Base-by-base conservation (phyloP, 208 protist genomes). In the Leishmania turanica region DNA sequence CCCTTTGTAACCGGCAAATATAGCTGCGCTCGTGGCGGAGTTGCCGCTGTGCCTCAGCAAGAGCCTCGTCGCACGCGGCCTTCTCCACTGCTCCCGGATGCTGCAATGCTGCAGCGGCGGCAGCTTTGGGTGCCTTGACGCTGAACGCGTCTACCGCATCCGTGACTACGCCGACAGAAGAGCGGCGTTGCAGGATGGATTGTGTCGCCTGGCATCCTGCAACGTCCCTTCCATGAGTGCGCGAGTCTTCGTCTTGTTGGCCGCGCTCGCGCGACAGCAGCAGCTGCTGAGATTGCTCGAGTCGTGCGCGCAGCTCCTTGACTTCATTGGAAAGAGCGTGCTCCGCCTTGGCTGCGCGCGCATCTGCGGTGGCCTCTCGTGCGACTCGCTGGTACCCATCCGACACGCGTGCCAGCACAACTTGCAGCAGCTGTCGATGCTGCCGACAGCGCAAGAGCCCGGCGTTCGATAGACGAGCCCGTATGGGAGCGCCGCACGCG, bases 1-100 rank as follows among this genome's bases (percentile, higher is more conserved):
- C 82, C 3, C 54, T 66, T 27, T 60, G n/a, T 31, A 86, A 49
- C 21, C 79, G 78, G 2, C 34, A 40, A 11, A 79, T 56, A 27
- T 72, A 79, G 49, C 64, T 70, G 40, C 76, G 76, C 62, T 79
- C 62, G 62, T 79, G 54, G 19, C n/a, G 56, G 13, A 77, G 73
- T 45, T 77, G 73, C 37, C 73, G 73, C 40, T 77, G 73, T 45
- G 40, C 34, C 51, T 77, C 73, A 49, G n/a, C 37, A 13, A 77
- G 54, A 9, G 56, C 34, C 37, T 60, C 71, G 62, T 75, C 71
- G 5, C 42, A 37, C 7, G n/a, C 2, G 17, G 5, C 19, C 45
- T 6, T 54, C 34, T 27, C n/a, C 1, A 9, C 51, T 40, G 51
- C 13, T 40, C 9, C 31, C 49, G 0, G 2, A 15, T 17, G 31